Evolutionary conservation across 2,329 filamentous ascomycete species (phyloP).

Genomic region (Nemania sp.): DNA sequence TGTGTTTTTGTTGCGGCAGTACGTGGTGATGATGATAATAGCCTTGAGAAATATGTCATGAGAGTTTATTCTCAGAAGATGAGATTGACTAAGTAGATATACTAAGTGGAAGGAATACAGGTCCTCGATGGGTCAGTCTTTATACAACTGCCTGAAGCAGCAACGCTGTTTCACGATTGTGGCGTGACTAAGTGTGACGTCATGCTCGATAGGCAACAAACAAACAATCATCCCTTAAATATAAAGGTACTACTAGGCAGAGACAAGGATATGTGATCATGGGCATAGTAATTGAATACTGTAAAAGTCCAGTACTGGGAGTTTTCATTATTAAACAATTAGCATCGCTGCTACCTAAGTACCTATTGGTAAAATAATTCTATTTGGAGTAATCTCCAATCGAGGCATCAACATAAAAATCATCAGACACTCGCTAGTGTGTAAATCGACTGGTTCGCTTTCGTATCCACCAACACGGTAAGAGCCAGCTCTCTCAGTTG

Average conservation of each 20-base stretch:
- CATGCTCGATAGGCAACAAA: constrained; percentile 3
- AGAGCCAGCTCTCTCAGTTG: not conserved
- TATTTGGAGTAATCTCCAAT: too few relatives aligned
- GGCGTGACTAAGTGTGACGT: constrained; percentile 30
- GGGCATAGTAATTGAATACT: too few relatives aligned
- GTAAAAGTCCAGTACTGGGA: too few relatives aligned
- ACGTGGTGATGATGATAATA: not conserved
- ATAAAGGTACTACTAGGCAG: too few relatives aligned
- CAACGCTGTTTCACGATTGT: constrained; percentile 9
- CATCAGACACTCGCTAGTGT: too few relatives aligned
- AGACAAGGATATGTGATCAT: too few relatives aligned
- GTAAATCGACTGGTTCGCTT: too few relatives aligned
- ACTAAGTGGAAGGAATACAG: not conserved
- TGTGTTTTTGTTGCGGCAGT: not conserved
- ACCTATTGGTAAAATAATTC: too few relatives aligned
- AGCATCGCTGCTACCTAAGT: too few relatives aligned
- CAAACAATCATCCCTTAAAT: not conserved
- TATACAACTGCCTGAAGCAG: constrained; percentile 12
- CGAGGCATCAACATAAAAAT: too few relatives aligned
- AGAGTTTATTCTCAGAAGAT: not conserved
- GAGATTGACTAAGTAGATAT: not conserved
- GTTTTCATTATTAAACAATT: too few relatives aligned
- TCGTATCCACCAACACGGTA: not conserved
- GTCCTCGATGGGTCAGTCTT: not conserved
- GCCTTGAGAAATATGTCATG: constrained; percentile 13